A percentile compares a stretch with the other conserved stretches of the same genome.
Conservation (phyloP, 805 yeast species). For the Teunomyces kruisii region DNA sequence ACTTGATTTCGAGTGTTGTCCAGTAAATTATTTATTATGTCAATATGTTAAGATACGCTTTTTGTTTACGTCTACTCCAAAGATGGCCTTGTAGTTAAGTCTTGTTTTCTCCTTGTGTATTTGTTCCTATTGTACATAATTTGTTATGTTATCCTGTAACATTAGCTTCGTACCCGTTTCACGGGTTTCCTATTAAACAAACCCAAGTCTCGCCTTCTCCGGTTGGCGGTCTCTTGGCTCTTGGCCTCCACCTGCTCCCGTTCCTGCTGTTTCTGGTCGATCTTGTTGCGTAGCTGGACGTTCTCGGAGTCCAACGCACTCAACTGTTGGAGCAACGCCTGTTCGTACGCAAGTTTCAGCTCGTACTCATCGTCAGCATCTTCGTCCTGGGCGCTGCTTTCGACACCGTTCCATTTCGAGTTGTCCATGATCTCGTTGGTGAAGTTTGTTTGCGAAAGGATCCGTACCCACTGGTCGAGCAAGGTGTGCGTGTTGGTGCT, state of each 20-base stretch:
- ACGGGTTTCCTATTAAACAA: constrained; percentile 8
- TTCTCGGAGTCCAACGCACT: constrained; percentile 28
- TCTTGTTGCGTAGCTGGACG: constrained; percentile 15
- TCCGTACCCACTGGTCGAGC: constrained; percentile 59
- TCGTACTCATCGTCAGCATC: constrained; percentile 21
- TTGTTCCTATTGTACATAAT: neutral
- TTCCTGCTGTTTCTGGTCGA: constrained; percentile 19
- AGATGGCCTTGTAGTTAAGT: too few species aligned
- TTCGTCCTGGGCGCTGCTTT: constrained; percentile 5
- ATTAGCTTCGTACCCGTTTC: neutral
- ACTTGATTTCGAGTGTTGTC: constrained; percentile 54
- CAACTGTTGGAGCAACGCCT: constrained; percentile 23
- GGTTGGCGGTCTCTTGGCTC: constrained; percentile 11
- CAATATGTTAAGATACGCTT: neutral
- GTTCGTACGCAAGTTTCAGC: constrained; percentile 17
- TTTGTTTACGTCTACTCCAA: too few species aligned
- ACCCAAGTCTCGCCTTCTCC: constrained; percentile 25
- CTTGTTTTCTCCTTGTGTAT: too few species aligned
- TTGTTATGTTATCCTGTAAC: neutral
- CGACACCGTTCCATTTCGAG: constrained; percentile 39
- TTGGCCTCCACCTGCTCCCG: constrained; percentile 9
- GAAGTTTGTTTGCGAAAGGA: constrained; percentile 61
- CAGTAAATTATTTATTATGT: constrained; percentile 1
- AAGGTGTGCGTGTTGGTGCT: constrained; percentile 49
- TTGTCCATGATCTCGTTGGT: constrained; percentile 49